These are phyloP conservation scores for Nitzschia palea DNA, from an alignment of 108 stramenopile genomes.

Conservation along the genomic window DNA sequence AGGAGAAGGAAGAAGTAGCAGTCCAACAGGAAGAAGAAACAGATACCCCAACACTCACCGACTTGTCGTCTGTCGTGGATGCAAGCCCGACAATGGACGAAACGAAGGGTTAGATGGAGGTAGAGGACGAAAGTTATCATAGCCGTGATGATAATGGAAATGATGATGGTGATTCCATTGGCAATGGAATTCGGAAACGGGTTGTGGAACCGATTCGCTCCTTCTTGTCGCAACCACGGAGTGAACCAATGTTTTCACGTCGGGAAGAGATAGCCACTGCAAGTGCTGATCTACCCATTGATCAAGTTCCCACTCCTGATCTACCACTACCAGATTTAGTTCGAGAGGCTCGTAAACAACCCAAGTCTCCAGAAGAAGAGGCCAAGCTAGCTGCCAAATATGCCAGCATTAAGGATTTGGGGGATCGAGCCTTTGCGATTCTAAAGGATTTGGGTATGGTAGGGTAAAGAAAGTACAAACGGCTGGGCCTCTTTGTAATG, in stretches of 20 bases:
- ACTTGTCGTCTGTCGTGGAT: too few species aligned
- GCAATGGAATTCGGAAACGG: not conserved
- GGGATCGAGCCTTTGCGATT: slow-evolving; percentile 51
- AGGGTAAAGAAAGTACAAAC: not conserved
- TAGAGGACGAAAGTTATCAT: too few species aligned
- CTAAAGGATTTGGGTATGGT: slow-evolving; percentile 57
- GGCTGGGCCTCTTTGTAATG: too few species aligned
- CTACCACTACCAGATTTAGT: not conserved
- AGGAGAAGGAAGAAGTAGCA: too few species aligned
- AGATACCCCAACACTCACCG: too few species aligned
- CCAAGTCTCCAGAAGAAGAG: slow-evolving; percentile 49
- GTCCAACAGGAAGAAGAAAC: too few species aligned
- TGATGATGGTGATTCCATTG: not conserved
- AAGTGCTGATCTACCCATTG: too few species aligned
- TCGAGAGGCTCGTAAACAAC: slow-evolving; percentile 16
- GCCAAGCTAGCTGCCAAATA: slow-evolving; percentile 47
- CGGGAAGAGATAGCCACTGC: not conserved
- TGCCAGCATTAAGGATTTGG: slow-evolving; percentile 42
- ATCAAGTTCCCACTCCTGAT: too few species aligned
- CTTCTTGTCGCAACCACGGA: not conserved
- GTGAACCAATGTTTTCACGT: not conserved
- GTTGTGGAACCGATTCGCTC: not conserved
- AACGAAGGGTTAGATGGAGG: too few species aligned
- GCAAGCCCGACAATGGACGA: too few species aligned
- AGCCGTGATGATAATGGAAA: too few species aligned